Evolutionary conservation across 768 basidiomycete genomes (phyloP), one percentile per base, ranked within the genome.

Genomic region (Pisolithus orientalis): DNA sequence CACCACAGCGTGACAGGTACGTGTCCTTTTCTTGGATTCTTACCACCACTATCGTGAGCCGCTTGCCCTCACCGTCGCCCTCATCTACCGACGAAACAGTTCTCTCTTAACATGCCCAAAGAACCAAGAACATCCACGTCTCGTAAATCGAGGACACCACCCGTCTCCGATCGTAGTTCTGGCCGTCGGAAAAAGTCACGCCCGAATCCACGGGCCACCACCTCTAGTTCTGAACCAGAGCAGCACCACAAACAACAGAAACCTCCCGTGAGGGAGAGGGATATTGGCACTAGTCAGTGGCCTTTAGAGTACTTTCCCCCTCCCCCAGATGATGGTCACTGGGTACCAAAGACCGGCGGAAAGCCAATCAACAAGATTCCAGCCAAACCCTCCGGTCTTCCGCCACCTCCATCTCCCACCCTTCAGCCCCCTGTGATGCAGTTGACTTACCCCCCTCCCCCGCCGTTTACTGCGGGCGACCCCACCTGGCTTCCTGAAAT

Each of bases 371-470:
- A 44, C 16, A 47, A 45, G 7, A 44, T 39, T 14, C 48, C 38
- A 28, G 31, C 39, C 3, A 31, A 39, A 28, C 39, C 11, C 6
- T 31, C 48, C 27, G 44, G 39, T 25, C 29, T n/a, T 5, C 52
- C 45, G 27, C 47, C 44, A 16, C 34, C 34, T 32, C 43, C 53
- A 1, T 39, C 39, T 6, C 5, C 53, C 17, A 45, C 52, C 2
- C 55, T 66, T 31, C 31, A 55, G n/a, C 62, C 67, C 27, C 66
- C 66, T n/a, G 28, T 66, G 44, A 69, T 67, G 57, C 13, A 46
- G 0, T 14, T 68, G 7, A 52, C 55, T 17, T 70, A 65, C 44
- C 66, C 66, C 13, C 66, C 68, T 25, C 55, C 47, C n/a, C 47
- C 32, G 1, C 66, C 66, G 7, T 59, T 70, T 50, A 31, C 47